A percentile compares a stretch with the other conserved stretches of the same genome.
These are phyloP conservation scores for Ophiostoma australiae DNA, from an alignment of 2,329 filamentous ascomycete species.

Conservation along the genomic window DNA sequence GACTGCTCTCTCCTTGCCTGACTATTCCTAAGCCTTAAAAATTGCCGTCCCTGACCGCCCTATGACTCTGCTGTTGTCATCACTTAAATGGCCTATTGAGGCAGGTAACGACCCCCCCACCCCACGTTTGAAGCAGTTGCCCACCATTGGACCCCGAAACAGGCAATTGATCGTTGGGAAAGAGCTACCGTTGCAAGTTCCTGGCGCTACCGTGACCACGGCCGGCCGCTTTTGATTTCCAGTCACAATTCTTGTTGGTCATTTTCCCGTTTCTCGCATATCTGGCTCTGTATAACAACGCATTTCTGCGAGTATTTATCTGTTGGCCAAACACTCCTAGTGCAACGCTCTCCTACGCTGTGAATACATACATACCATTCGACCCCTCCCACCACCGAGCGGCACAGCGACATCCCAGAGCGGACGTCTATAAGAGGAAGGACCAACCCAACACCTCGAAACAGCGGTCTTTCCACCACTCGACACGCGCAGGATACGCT, in stretches of 20 bases:
- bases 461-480: background rate
- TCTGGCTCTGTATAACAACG: background rate
- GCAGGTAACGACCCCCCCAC: slow-evolving; percentile 17
- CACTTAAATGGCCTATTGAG: background rate
- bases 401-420: background rate
- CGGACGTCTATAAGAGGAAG: background rate
- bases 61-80: slow-evolving; percentile 19
- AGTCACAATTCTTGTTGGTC: background rate
- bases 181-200: slow-evolving; percentile 6
- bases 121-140: slow-evolving; percentile 15
- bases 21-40: background rate
- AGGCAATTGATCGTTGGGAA: slow-evolving; percentile 9
- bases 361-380: background rate
- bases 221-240: background rate
- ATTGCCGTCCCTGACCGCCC: slow-evolving; percentile 27
- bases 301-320: background rate
- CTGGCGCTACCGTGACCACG: background rate
- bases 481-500: background rate
- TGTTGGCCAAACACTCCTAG: background rate
- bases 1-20: background rate
- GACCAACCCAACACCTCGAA: background rate
- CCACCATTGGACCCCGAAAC: slow-evolving; percentile 16
- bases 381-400: background rate
- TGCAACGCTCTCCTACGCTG: background rate
- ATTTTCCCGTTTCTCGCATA: background rate